These are phyloP conservation scores for Phycomyces blakesleeanus DNA, from an alignment of 192 early-diverging fungal genomes.

Conservation along the genomic window DNA sequence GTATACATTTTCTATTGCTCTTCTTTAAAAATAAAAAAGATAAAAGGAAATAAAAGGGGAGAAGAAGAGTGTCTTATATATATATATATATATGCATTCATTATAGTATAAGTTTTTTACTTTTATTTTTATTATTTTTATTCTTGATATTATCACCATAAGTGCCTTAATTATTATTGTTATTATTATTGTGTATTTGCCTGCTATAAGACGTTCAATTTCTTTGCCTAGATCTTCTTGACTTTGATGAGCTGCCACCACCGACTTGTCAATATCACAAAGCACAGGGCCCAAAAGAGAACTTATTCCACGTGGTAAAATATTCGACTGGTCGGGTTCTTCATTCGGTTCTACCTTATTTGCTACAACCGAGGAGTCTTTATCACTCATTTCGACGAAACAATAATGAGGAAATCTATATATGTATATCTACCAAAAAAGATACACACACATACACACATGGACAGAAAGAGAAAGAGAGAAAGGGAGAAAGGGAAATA, in stretches of 20 bases:
- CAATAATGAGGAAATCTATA: not conserved
- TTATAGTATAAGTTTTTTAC: no score
- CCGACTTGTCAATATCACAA: conserved; percentile 48
- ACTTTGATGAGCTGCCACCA: conserved; percentile 47
- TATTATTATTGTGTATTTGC: conserved; percentile 20
- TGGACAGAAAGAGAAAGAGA: not conserved
- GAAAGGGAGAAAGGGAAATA: not conserved
- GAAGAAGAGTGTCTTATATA: no score
- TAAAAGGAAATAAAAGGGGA: no score
- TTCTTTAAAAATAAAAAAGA: no score
- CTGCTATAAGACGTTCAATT: conserved; percentile 53
- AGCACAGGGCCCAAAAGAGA: conserved; percentile 43
- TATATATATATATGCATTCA: no score
- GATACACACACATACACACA: not conserved
- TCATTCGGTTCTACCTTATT: not conserved
- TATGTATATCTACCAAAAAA: not conserved
- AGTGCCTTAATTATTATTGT: no score
- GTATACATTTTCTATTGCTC: no score
- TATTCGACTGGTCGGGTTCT: no score
- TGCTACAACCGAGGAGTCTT: not conserved
- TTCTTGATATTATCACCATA: no score
- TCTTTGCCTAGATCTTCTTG: conserved; percentile 54
- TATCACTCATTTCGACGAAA: not conserved
- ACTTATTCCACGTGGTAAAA: conserved; percentile 28
- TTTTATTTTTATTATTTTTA: no score